Conservation (phyloP, 2,329 filamentous ascomycete genomes). For the Pseudogymnoascus sp. region DNA sequence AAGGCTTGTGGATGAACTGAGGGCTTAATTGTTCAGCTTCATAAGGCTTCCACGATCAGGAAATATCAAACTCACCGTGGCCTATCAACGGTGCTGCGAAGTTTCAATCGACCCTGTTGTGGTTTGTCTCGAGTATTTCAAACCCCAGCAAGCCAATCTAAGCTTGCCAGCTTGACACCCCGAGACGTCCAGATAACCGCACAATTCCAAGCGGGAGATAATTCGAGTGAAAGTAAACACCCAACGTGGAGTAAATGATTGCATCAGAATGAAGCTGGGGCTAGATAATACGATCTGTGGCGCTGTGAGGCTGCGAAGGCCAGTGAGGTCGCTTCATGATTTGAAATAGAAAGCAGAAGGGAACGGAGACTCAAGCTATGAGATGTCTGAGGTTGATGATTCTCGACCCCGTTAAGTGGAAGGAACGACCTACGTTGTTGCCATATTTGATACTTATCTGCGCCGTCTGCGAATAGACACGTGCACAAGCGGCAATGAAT, state of each 20-base stretch:
- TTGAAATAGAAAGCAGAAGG: background rate
- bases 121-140: background rate
- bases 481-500: background rate
- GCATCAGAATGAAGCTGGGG: background rate
- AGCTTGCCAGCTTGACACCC: background rate
- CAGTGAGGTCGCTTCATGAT: background rate
- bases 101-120: background rate
- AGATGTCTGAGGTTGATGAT: background rate
- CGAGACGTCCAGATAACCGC: background rate
- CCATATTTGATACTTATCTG: background rate
- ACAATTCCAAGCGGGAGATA: background rate
- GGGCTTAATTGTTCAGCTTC: background rate
- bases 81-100: background rate
- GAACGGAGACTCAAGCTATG: background rate
- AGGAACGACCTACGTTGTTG: background rate
- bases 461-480: background rate
- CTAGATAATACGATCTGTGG: background rate
- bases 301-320: background rate
- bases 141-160: background rate
- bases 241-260: background rate
- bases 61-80: background rate
- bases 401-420: background rate
- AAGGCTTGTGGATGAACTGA: background rate
- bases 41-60: background rate
- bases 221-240: background rate